Evolutionary conservation across 2,329 filamentous ascomycete species (phyloP), one percentile per base, ranked within the genome.

Genomic region (Geosmithia flava): DNA sequence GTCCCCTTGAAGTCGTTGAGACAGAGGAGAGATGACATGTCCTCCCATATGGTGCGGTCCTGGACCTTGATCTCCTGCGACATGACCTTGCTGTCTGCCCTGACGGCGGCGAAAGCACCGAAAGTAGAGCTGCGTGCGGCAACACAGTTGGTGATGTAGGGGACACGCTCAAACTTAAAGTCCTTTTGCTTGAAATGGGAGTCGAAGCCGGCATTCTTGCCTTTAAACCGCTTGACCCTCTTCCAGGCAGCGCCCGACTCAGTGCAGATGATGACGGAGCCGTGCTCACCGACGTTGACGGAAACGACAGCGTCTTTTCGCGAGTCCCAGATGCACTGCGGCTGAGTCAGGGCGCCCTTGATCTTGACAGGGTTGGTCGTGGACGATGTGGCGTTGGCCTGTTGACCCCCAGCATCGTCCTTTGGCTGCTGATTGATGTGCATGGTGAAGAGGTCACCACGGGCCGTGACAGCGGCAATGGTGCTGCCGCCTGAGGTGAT

Each of bases 351-450:
- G 2, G 89, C 86, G 52, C 84, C 85, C 54, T 85, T 86, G 51
- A 95, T 94, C 61, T 95, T 95, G 46, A 83, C 79, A 0, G 91
- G 90, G 59, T 96, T 96, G 0, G 91, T 96, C 0, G 91, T 96
- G 0, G 90, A 96, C 2, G 80, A 76, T 27, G 20, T 37, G 10
- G 41, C 10, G 8, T 71, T 74, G 1, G 67, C 59, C 42, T 80
- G 74, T 75, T 75, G 2, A 71, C 66, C 49, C 8, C 23, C 23
- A 27, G 23, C 23, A 27, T 91, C 86, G 6, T 71, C 67, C 49
- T 80, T 83, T 52, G 80, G 75, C 8, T 27, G 52, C 80, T 87
- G 41, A 42, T 37, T 23, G 23, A 95, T 77, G 46, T 81, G 77
- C 54, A 96, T 78, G 0, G 89, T 94, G 59, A 89, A 98, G 5